Conservation (phyloP, 2,329 filamentous ascomycete species). For the Botrytis galanthina region DNA sequence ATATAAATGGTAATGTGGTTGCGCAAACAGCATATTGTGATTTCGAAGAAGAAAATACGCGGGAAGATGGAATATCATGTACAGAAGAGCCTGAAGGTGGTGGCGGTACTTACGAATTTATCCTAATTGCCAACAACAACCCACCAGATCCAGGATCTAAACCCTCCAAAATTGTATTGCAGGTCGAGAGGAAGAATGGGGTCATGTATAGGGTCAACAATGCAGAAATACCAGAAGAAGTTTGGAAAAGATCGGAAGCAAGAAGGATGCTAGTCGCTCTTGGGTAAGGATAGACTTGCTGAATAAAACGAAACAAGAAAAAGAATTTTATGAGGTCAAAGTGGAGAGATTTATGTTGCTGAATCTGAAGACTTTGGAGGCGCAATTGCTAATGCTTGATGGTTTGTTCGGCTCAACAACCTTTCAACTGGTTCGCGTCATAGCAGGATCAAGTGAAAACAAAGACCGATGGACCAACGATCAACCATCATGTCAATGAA, state of each 20-base stretch:
- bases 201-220: neutral
- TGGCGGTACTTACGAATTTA: neutral
- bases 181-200: neutral
- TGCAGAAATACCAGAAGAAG: conserved; percentile 1
- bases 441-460: neutral
- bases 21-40: neutral
- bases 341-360: neutral
- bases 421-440: neutral
- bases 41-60: neutral
- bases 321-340: neutral
- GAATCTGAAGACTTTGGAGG: neutral
- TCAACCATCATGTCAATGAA: neutral
- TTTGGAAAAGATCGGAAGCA: neutral
- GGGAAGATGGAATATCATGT: neutral
- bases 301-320: neutral
- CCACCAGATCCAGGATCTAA: neutral
- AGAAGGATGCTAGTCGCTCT: neutral
- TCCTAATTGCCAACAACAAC: neutral
- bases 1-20: neutral
- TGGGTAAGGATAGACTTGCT: neutral
- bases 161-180: neutral
- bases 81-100: neutral
- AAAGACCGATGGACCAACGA: neutral
- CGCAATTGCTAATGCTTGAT: neutral
- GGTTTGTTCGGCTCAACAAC: neutral